Evolutionary conservation across 345 rosid genomes (phyloP), one percentile per base, ranked within the genome.

Genomic region (Gossypium ekmanianum): DNA sequence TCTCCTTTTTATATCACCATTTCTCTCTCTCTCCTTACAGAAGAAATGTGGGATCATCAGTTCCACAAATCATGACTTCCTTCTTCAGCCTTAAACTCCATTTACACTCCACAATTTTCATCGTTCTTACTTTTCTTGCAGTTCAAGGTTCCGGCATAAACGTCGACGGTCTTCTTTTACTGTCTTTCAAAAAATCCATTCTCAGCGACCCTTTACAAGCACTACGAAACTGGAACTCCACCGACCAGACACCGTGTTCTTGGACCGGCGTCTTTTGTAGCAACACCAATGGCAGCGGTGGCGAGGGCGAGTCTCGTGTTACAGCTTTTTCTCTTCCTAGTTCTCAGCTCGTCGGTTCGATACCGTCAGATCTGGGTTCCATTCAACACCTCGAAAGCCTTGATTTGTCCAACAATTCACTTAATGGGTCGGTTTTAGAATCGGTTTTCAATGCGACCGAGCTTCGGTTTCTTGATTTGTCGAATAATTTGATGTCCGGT

Each of bases 241-340:
- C 62, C 27, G 92, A 88, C 77, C 80, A 80, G 67, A 86, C 85
- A 75, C 99, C 99, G 9, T 93, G 98, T 78, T 86, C 85, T 1
- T 95, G 99, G 99, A 73, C 66, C 61, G 97, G 99, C 13, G 94
- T 95, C 71, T 73, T 82, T 55, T 94, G 98, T 72, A 78, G 76
- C 34, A 26, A 64, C 61, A 56, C 76, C 80, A 8, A 34, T 34
- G 41, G 41, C 7, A 1, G 41, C 41, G 41, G 7, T 5, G 41
- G 41, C 1, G 41, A 34, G 41, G 41, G 71, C 8, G 57, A 50
- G 69, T 77, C 77, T 77, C 85, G 87, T 13, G 99, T 95, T 61
- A 87, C 84, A 10, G 84, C 74, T 18, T 65, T 95, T 61, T 84
- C 90, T 20, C 90, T 95, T 18, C 91, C 93, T 0, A 89, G 77